Evolutionary conservation across 768 basidiomycete species (phyloP).

Genomic region (Lactarius psammicola): DNA sequence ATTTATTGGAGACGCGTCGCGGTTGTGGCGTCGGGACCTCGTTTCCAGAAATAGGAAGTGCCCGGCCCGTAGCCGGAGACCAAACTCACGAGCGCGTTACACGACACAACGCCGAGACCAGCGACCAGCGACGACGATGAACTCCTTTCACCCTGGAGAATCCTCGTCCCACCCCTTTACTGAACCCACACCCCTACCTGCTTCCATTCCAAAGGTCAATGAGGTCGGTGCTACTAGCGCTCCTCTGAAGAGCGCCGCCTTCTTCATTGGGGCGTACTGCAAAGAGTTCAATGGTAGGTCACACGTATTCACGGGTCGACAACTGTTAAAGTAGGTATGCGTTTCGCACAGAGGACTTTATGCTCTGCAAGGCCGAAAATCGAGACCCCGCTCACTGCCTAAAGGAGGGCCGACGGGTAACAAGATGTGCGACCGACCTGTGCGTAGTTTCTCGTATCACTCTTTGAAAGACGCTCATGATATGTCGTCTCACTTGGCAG

Average conservation of each 20-base stretch:
- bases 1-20: conserved; percentile 9
- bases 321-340: neutral
- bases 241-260: conserved; percentile 93
- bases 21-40: conserved; percentile 8
- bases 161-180: conserved; percentile 50
- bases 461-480: conserved; percentile 3
- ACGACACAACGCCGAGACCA: conserved; percentile 20
- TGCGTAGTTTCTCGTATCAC: conserved; percentile 44
- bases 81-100: neutral
- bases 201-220: conserved; percentile 68
- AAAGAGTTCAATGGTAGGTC: conserved; percentile 91
- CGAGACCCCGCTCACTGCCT: conserved; percentile 89
- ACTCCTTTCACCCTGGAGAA: conserved; percentile 50
- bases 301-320: neutral
- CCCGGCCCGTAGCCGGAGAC: conserved; percentile 1
- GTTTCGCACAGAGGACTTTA: conserved; percentile 73
- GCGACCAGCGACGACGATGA: conserved; percentile 43
- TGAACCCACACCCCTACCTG: conserved; percentile 66
- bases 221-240: conserved; percentile 90
- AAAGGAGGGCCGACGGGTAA: conserved; percentile 94
- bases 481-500: conserved; percentile 42
- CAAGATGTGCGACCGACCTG: conserved; percentile 93
- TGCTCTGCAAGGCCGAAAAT: conserved; percentile 96
- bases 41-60: neutral
- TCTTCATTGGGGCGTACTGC: conserved; percentile 96